phyloP scores from a whole-genome alignment of 129 eudicot genomes.

The Arctium lappa region DNA sequence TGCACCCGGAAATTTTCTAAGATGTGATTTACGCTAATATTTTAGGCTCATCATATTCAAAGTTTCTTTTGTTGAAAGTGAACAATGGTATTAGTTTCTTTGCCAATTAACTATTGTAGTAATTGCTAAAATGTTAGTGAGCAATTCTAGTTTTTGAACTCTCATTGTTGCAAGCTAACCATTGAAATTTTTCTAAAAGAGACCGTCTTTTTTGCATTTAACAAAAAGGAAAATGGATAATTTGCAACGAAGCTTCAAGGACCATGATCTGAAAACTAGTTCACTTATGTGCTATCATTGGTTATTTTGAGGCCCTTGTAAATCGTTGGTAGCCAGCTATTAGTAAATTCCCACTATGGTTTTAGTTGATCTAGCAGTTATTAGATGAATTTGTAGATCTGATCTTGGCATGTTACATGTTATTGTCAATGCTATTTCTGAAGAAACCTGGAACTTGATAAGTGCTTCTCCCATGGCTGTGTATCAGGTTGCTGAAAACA shows the following conservation, averaged over 20 bases:
- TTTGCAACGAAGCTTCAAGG: neutral
- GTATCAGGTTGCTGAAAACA: neutral
- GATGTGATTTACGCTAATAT: too few species aligned
- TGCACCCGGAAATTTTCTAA: neutral
- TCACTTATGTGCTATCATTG: neutral
- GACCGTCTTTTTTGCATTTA: neutral
- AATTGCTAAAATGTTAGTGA: neutral
- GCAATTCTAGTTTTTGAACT: neutral
- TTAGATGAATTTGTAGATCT: neutral
- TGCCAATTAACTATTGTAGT: neutral
- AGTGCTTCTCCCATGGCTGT: neutral
- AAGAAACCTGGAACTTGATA: neutral
- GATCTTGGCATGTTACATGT: neutral
- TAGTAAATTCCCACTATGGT: neutral
- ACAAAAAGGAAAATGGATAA: neutral
- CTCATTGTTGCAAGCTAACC: neutral
- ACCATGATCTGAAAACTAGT: neutral
- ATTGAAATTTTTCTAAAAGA: neutral
- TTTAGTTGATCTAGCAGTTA: neutral
- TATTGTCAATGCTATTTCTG: neutral
- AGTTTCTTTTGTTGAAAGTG: neutral
- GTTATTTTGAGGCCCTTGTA: neutral
- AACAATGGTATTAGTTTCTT: neutral
- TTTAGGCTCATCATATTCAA: too few species aligned
- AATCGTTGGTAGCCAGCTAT: neutral